Percentiles rank a stretch among this genome's conserved stretches.
Conservation (phyloP, 768 basidiomycete species). For the Leccinum pellstonianum region DNA sequence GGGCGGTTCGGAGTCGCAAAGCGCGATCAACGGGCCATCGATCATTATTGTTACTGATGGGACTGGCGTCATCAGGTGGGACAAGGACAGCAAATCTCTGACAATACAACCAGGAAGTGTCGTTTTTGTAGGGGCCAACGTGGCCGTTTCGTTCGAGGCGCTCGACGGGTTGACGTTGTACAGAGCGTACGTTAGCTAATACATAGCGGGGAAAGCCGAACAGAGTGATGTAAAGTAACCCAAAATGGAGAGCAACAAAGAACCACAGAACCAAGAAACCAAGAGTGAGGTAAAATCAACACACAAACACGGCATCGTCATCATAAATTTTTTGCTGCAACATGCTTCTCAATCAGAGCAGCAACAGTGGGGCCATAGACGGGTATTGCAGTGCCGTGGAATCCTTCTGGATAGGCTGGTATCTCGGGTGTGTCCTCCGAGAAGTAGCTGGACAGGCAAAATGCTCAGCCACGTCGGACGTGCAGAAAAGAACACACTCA, state of each 20-base stretch:
- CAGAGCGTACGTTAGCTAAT: slow-evolving; percentile 30
- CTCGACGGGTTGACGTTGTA: slow-evolving; percentile 27
- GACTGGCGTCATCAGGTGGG: slow-evolving; percentile 55
- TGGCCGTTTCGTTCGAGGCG: slow-evolving; percentile 49
- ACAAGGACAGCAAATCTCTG: slow-evolving; percentile 34
- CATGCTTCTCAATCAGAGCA: slow-evolving; percentile 68
- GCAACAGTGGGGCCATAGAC: slow-evolving; percentile 65
- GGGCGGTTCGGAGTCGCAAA: slow-evolving; percentile 53
- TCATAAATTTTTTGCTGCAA: slow-evolving; percentile 33
- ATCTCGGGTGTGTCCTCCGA: slow-evolving; percentile 44
- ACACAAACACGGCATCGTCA: neutral
- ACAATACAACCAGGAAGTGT: slow-evolving; percentile 65
- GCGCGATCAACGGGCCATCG: slow-evolving; percentile 77
- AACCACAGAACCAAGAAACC: neutral
- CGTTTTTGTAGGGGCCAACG: slow-evolving; percentile 77
- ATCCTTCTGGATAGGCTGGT: slow-evolving; percentile 72
- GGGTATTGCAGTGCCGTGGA: slow-evolving; percentile 78
- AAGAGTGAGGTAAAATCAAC: neutral
- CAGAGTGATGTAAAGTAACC: neutral
- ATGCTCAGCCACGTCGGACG: neutral
- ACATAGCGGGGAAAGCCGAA: neutral
- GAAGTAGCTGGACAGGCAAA: slow-evolving; percentile 15
- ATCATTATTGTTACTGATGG: slow-evolving; percentile 78
- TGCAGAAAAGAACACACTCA: slow-evolving; percentile 32
- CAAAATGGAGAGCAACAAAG: neutral